Evolutionary conservation across 1,139 yeast species (phyloP).

Genomic region (Zygotorulaspora mrakii): DNA sequence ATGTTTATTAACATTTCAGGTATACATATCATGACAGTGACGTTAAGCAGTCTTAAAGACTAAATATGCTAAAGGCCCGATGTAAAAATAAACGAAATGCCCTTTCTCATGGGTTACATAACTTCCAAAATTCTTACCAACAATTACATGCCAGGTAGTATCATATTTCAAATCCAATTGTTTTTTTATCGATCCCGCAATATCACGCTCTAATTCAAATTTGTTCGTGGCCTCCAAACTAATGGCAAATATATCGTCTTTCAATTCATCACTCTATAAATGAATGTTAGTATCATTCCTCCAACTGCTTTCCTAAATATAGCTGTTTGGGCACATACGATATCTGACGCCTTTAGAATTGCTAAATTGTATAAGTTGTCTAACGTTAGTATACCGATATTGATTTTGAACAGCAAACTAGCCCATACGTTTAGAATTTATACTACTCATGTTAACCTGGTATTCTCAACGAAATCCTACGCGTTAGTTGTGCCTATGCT

Average conservation of each 20-base stretch:
- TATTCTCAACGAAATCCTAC: no score
- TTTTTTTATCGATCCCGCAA: conserved; percentile 78
- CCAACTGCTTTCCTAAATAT: no score
- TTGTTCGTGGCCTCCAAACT: conserved; percentile 51
- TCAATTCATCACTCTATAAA: conserved; percentile 51
- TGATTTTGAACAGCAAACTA: not conserved
- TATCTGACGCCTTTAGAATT: conserved; percentile 35
- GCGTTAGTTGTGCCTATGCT: not conserved
- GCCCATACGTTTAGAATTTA: conserved; percentile 12
- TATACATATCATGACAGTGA: no score
- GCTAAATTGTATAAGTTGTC: conserved; percentile 19
- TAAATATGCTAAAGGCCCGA: conserved; percentile 76
- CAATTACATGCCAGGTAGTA: conserved; percentile 92
- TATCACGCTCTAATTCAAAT: conserved; percentile 59
- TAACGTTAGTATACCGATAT: conserved; percentile 5
- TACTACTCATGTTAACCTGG: conserved; percentile 10
- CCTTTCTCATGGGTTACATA: conserved; percentile 89
- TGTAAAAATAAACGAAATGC: conserved; percentile 76
- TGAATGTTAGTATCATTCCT: not conserved
- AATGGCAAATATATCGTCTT: conserved; percentile 55
- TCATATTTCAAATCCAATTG: conserved; percentile 67
- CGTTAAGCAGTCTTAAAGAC: conserved; percentile 68
- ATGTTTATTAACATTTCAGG: conserved; percentile 1
- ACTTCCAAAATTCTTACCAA: conserved; percentile 89
- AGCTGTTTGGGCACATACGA: conserved; percentile 33